These are phyloP conservation scores for Lachnellula suecica DNA, from an alignment of 2,329 filamentous ascomycete genomes.

Conservation along the genomic window DNA sequence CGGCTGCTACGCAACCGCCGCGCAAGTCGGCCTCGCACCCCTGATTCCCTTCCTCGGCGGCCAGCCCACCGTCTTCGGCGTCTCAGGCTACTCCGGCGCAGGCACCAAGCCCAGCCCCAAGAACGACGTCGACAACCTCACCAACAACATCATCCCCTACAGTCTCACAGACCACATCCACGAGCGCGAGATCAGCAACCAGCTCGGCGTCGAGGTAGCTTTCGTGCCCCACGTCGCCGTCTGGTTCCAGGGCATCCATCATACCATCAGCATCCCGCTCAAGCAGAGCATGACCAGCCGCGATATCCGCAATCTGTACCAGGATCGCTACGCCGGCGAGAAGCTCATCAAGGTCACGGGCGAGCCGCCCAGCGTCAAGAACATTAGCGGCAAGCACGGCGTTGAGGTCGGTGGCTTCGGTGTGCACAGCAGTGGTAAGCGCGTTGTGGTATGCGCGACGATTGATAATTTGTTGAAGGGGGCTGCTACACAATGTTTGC, in stretches of 20 bases:
- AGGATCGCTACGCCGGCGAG: slow-evolving; percentile 94
- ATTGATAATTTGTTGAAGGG: slow-evolving; percentile 96
- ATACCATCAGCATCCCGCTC: slow-evolving; percentile 87
- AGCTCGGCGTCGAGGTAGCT: slow-evolving; percentile 71
- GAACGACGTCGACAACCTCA: slow-evolving; percentile 83
- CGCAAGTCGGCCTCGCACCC: slow-evolving; percentile 85
- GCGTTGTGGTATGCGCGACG: slow-evolving; percentile 90
- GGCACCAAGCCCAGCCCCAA: slow-evolving; percentile 93
- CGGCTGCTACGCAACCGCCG: slow-evolving; percentile 92
- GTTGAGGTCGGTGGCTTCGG: slow-evolving; percentile 95
- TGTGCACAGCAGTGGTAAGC: slow-evolving; percentile 85
- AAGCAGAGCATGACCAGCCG: slow-evolving; percentile 84
- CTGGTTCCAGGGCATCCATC: slow-evolving; percentile 95
- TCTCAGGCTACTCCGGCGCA: slow-evolving; percentile 91
- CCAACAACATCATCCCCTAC: slow-evolving; percentile 88
- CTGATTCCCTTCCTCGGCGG: slow-evolving; percentile 74
- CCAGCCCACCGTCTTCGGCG: slow-evolving; percentile 81
- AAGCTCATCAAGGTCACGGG: slow-evolving; percentile 91
- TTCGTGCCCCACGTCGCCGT: slow-evolving; percentile 95
- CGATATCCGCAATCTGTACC: slow-evolving; percentile 91
- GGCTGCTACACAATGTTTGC: slow-evolving; percentile 87
- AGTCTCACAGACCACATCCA: slow-evolving; percentile 92
- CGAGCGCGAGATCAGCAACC: slow-evolving; percentile 82
- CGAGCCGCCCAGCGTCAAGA: slow-evolving; percentile 82
- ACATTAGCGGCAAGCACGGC: slow-evolving; percentile 80